Base-by-base conservation (phyloP, 169 alveolate genomes). In the Cryptosporidium meleagridis region DNA sequence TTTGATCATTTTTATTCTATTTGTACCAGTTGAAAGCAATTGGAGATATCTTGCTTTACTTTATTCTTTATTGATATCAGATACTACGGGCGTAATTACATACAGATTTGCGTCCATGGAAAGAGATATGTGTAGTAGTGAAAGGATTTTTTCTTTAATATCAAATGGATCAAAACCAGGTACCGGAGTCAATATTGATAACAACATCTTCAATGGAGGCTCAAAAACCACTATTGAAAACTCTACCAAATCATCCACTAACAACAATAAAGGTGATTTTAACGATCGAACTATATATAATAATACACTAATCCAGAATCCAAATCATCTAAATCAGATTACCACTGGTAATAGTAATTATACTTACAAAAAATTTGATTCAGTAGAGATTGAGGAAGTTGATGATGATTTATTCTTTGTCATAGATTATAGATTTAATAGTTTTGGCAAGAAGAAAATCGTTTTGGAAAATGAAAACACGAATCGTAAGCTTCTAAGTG, bases 121-220 rank as follows among this genome's bases (percentile, higher is more conserved):
- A 65, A 80, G 89, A 48, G 89, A 80, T 26, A 80, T 80, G 89
- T 80, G 89, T 26, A 80, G 89, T 29, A 12, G 69, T 18, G 89
- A 80, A 21, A 80, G 75, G 51, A 62, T 80, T 37, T 80, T 44
- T 26, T 23, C 51, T 10, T 48, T 80, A 4, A 67, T 80, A 31
- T 62, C 89, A 1, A 73, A 23, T n/a, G 65, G 23, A 26, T 65
- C 72, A 10, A 55, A 10, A 29, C 72, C 8, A 37, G 9, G 33
- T 35, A 33, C 33, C 26, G 72, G 2, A 31, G 9, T 39, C 4
- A 39, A 39, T 10, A 70, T 1, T 9, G 44, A 41, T 23, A 21
- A 70, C 26, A 48, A 21, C 21, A 51, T 26, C 23, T 23, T 69
- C 3, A 35, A 69, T 18, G 67, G 18, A 29, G 5, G 14, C 8